Evolutionary conservation across 1,284 basidiomycete species (phyloP).

Genomic region (Apiotrichum brassicae): DNA sequence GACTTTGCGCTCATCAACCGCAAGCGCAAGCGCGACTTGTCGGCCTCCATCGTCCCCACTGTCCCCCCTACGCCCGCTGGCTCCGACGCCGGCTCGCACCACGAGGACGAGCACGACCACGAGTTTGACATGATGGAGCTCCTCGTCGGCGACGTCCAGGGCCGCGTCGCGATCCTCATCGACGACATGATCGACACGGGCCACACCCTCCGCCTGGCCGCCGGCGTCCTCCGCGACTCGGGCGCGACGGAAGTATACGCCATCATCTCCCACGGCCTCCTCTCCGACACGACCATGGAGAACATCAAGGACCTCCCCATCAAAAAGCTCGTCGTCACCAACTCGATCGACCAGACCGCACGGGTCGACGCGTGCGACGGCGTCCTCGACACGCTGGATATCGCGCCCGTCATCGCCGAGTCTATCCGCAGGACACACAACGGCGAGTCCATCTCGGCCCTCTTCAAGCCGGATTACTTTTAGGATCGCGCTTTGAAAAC

Average conservation of each 20-base stretch:
- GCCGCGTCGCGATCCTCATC: conserved; percentile 88
- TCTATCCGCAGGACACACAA: conserved; percentile 95
- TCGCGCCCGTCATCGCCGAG: conserved; percentile 86
- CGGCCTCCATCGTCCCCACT: conserved; percentile 27
- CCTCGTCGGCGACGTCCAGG: conserved; percentile 91
- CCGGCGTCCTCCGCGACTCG: conserved; percentile 74
- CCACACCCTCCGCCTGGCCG: conserved; percentile 76
- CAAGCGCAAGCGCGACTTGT: conserved; percentile 60
- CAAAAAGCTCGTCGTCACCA: conserved; percentile 79
- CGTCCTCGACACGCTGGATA: conserved; percentile 62
- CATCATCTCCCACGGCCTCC: conserved; percentile 82
- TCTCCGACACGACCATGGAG: conserved; percentile 77
- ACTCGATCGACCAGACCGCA: conserved; percentile 65
- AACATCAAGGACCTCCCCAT: conserved; percentile 72
- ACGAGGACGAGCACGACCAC: conserved; percentile 38
- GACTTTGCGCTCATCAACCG: conserved; percentile 97
- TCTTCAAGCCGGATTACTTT: conserved; percentile 37
- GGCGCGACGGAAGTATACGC: conserved; percentile 86
- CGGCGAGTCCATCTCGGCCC: conserved; percentile 52
- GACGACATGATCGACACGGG: conserved; percentile 99
- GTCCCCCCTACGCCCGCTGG: conserved; percentile 44
- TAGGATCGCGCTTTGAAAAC: background rate
- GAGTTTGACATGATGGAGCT: conserved; percentile 73
- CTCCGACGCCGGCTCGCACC: conserved; percentile 31
- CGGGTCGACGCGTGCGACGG: conserved; percentile 47